A percentile compares a stretch with the other conserved stretches of the same genome.
Conservation (phyloP, 177 flowering plant species). For the Vitis hybrid region DNA sequence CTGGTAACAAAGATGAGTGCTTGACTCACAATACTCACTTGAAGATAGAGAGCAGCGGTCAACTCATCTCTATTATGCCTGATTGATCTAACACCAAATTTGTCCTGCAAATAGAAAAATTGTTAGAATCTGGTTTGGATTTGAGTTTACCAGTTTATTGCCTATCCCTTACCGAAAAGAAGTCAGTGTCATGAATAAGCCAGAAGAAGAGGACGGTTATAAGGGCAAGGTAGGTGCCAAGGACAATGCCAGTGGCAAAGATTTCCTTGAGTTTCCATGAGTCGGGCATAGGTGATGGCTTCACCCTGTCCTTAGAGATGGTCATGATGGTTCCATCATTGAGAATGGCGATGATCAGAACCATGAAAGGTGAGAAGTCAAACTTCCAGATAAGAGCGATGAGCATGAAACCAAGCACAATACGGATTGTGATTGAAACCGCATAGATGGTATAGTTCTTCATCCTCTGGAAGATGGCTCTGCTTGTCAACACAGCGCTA, state of each 20-base stretch:
- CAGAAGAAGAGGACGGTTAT: slow-evolving; percentile 79
- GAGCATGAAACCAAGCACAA: slow-evolving; percentile 80
- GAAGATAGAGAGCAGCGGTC: slow-evolving; percentile 71
- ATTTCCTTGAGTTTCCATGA: slow-evolving; percentile 91
- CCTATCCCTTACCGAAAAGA: slow-evolving; percentile 53
- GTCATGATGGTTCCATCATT: slow-evolving; percentile 96
- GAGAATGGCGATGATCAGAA: slow-evolving; percentile 73
- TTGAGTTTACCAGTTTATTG: background rate
- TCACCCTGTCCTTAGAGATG: slow-evolving; percentile 89
- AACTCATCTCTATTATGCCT: slow-evolving; percentile 33
- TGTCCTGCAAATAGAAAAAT: slow-evolving; percentile 28
- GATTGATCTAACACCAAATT: slow-evolving; percentile 50
- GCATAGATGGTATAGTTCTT: slow-evolving; percentile 94
- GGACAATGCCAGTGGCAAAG: slow-evolving; percentile 79
- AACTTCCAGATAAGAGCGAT: slow-evolving; percentile 80
- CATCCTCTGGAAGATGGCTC: slow-evolving; percentile 94
- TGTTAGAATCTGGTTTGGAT: background rate
- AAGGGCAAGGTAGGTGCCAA: slow-evolving; percentile 84
- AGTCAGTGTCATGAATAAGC: slow-evolving; percentile 48
- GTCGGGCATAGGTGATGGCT: slow-evolving; percentile 88
- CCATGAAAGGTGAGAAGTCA: slow-evolving; percentile 91
- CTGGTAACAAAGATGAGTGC: slow-evolving; percentile 84
- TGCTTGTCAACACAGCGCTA: slow-evolving; percentile 85
- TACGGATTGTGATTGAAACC: slow-evolving; percentile 92
- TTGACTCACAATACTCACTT: slow-evolving; percentile 84